Evolutionary conservation across 2,329 filamentous ascomycete species (phyloP), one percentile per base, ranked within the genome.

Genomic region (Aspergillus hortae): DNA sequence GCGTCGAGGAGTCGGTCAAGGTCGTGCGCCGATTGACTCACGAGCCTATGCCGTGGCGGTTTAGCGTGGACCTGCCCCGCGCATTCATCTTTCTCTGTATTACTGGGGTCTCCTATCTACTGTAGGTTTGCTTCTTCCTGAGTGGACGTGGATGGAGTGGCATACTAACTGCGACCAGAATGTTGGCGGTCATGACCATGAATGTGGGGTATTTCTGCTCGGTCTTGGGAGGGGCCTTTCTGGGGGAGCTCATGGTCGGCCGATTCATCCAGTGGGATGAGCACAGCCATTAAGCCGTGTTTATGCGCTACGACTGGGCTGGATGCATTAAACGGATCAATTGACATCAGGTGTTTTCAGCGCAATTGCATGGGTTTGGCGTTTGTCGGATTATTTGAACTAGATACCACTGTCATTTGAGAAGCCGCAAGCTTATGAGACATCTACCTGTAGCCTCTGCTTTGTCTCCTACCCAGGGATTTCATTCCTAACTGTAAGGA

Each of bases 121-220:
- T 96, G 91, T 95, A 75, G 81, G 89, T 84, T 32, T 25, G 2
- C 17, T 27, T 47, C 6, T 7, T 32, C 25, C 14, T 11, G 11
- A 2, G 11, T 25, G 10, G 7, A 17, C 10, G 42, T 43, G 33
- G 19, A 30, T 32, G 10, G 23, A 9, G 11, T 38, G 40, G 38
- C 23, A 25, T 19, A 58, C 54, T 48, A 25, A 56, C 48, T 10
- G 17, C 10, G 46, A 15, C 35, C 61, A 96, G 91, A 54, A 96
- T 96, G 91, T 75, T 96, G 74, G 89, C 88, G 12, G 88, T 95
- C 66, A 96, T 94, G 90, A 92, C 89, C 1, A 84, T 90, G 76
- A 94, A 94, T 62, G 81, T 92, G 14, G 90, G 89, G 11, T 94
- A 94, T 68, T 92, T 92, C 68, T 72, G 90, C 49, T 91, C 88